Evolutionary conservation across 2,329 filamentous ascomycete genomes (phyloP), one percentile per base, ranked within the genome.

Genomic region (Monosporascus sp.): DNA sequence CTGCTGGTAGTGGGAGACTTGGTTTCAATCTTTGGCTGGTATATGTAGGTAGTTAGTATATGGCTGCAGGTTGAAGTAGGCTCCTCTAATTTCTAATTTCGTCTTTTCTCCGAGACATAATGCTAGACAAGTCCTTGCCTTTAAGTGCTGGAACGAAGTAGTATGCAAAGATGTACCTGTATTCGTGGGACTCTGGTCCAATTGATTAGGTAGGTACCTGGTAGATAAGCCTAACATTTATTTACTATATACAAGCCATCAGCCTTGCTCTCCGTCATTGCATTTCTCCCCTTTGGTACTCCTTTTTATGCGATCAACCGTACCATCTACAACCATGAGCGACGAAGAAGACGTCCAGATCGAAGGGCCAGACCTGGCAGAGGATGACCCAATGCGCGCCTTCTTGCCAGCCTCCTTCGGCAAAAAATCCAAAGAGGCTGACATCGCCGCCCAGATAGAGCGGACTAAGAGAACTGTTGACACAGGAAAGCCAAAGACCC

Each of bases 341-440:
- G 80, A 82, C 71, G 80, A 80, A 61, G 81, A 84, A 50, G 82
- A 86, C 47, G 74, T 78, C 62, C 76, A 81, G 57, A 73, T 86
- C 43, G 81, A 85, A 61, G 72, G 66, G 24, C 76, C 79, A 18
- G 75, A 77, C 37, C 63, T 86, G 56, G 77, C 79, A 37, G 74
- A 73, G 20, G 82, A 90, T 66, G 87, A 91, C 58, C 85, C 86
- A 41, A 81, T 93, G 78, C 81, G 86, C 65, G 80, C 84, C 49
- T 95, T 91, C 66, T 74, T 97, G 56, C 92, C 93, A 0, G 78
- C 85, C 2, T 84, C 89, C 0, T 97, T 97, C 68, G 93, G 93
- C 50, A 96, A 93, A 70, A 87, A 88, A 68, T 79, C 84, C 38
- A 86, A 83, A 62, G 82, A 86, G 58, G 77, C 88, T 62, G 84